Evolutionary conservation across 2,329 filamentous ascomycete species (phyloP), one percentile per base, ranked within the genome.

Genomic region (Magnaporthiopsis poae): DNA sequence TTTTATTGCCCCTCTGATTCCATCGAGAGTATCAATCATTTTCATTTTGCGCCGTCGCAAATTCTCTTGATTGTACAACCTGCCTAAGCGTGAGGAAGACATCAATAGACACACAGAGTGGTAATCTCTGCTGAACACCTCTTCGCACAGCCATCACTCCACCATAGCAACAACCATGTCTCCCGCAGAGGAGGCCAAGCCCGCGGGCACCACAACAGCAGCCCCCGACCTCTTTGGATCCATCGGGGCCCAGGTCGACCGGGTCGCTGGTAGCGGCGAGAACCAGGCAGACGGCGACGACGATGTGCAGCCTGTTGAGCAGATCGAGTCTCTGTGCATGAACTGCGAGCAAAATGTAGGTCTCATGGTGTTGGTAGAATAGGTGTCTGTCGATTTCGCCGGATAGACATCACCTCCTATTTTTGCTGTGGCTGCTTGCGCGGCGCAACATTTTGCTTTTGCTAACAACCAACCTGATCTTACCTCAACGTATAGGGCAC

Each of bases 291-390:
- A 73, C 31, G 71, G 70, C 62, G 74, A 75, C 25, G 82, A 86
- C 56, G 83, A 87, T 31, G 78, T 77, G 67, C 82, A 79, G 69
- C 79, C 86, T 4, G 86, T 89, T 60, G 86, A 89, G 70, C 84
- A 89, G 77, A 88, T 89, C 69, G 90, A 93, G 77, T 91, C 89
- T 70, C 82, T 94, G 29, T 94, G 90, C 81, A 93, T 94, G 90
- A 92, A 91, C 80, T 94, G 90, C 78, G 85, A 88, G 71, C 82
- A 92, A 71, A 90, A 92, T 82, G 89, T 90, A 80, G 73, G 81
- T 75, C 61, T 1, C 8, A 7, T 15, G 5, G 25, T n/a, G 25
- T 31, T 25, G 3, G 39, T 21, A 21, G 39, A 21, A 52, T 18
- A 52, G 15, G 18, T 21, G 2, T 52, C 5, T 21, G 39, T 21